Evolutionary conservation across 345 rosid species (phyloP), one percentile per base, ranked within the genome.

Genomic region (Heritiera littoralis): DNA sequence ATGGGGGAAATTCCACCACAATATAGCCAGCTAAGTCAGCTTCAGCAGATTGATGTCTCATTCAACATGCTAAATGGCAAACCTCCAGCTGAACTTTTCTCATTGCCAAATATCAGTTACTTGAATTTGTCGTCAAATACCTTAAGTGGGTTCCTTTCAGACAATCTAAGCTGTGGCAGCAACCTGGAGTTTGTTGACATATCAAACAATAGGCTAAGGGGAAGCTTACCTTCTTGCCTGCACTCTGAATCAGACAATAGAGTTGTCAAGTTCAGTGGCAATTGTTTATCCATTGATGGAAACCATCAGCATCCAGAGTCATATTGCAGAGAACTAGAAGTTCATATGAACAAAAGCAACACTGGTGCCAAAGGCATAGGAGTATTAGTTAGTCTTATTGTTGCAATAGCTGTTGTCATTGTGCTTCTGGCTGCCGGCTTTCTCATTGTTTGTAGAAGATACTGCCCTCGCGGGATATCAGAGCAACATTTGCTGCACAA

Each of bases 11-110:
- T 95, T 79, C 92, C 92, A 0, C 77, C 55, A 38, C 87, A 86
- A 77, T 89, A 87, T 79, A 86, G 89, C 49, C 79, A 72, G 55
- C 81, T 92, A 83, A 81, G 67, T 83, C 90, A 85, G 81, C 94
- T 95, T 80, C 98, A 92, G 65, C 94, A 95, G 80, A 92, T 95
- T 80, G 99, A 93, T 85, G 79, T 96, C 74, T 92, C 98, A 68
- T 88, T 84, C 80, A 96, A 94, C 85, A 82, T 80, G 86, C 79
- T 96, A 32, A 91, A 82, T 77, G 95, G 97, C 86, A 88, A 81
- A 71, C 93, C 90, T 48, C 88, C 91, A 14, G 79, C 88, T 74
- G 81, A 82, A 64, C 79, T 96, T 87, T 92, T 96, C 87, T 86
- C 99, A 49, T 85, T 92, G 87, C 92, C 94, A 54, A 87, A 79